Percentiles rank a stretch among this genome's conserved stretches.
phyloP scores from a whole-genome alignment of 202 grass and related monocot species.

The Alloteropsis angusta region DNA sequence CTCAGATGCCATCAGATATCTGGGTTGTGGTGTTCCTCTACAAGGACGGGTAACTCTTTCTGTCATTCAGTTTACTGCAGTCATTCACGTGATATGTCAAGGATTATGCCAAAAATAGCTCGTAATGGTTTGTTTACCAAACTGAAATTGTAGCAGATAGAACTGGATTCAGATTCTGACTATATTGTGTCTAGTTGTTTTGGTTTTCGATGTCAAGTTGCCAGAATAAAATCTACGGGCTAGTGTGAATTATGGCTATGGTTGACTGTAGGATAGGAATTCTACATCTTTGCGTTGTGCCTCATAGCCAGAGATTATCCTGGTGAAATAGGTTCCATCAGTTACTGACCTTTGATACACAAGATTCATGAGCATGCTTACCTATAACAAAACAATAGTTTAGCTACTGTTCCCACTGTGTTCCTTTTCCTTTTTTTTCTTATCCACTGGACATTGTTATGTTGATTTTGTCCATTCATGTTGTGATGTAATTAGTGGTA shows the following conservation, averaged over 20 bases:
- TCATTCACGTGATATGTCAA: background rate
- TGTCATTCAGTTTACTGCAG: background rate
- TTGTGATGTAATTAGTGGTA: background rate
- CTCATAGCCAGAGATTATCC: background rate
- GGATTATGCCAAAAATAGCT: background rate
- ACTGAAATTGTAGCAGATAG: background rate
- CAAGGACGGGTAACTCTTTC: conserved; percentile 63
- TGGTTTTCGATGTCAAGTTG: background rate
- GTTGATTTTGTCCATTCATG: background rate
- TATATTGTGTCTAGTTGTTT: background rate
- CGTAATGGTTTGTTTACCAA: background rate
- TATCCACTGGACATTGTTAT: background rate
- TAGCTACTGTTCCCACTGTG: background rate
- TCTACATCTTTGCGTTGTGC: background rate
- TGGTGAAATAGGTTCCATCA: background rate
- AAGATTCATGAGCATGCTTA: background rate
- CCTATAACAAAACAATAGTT: background rate
- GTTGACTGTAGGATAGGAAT: background rate
- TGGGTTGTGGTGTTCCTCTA: conserved; percentile 98
- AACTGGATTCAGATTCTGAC: background rate
- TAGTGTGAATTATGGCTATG: background rate
- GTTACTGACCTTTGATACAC: background rate
- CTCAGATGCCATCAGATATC: conserved; percentile 69
- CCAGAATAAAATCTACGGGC: background rate
- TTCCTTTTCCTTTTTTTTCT: background rate